These are phyloP conservation scores for Apiospora pterosperma DNA, from an alignment of 2,329 filamentous ascomycete genomes.

Conservation along the genomic window DNA sequence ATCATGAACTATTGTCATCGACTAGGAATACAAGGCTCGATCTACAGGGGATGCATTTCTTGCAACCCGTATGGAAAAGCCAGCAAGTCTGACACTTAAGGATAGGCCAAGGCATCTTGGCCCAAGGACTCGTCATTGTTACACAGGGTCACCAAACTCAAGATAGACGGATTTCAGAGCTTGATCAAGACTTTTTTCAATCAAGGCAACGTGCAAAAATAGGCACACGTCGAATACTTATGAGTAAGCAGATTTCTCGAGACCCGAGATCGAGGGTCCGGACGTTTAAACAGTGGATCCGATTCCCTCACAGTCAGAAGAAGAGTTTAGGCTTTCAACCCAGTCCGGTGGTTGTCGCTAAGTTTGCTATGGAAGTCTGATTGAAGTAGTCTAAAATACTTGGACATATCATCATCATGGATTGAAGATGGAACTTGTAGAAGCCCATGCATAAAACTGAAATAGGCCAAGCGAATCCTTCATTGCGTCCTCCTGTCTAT, in stretches of 20 bases:
- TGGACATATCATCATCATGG: background rate
- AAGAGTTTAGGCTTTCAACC: background rate
- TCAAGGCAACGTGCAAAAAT: too few relatives aligned
- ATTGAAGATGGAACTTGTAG: background rate
- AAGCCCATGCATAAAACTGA: background rate
- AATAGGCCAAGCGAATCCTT: background rate
- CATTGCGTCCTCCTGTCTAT: background rate
- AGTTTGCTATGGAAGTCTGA: background rate
- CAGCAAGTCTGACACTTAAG: too few relatives aligned
- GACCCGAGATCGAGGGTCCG: too few relatives aligned
- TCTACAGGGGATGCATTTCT: background rate
- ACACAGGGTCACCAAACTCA: too few relatives aligned
- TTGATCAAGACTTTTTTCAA: too few relatives aligned
- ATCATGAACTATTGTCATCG: background rate
- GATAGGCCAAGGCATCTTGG: too few relatives aligned
- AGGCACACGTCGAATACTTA: too few relatives aligned
- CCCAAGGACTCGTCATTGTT: too few relatives aligned
- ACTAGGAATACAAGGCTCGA: background rate
- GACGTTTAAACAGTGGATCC: background rate
- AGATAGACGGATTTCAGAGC: too few relatives aligned
- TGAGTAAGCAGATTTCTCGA: too few relatives aligned
- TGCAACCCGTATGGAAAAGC: background rate
- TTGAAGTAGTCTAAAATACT: too few relatives aligned
- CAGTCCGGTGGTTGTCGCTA: background rate
- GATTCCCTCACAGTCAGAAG: background rate